Evolutionary conservation across 495 filamentous ascomycete species (phyloP), one percentile per base, ranked within the genome.

Genomic region (Copromyces sp.): DNA sequence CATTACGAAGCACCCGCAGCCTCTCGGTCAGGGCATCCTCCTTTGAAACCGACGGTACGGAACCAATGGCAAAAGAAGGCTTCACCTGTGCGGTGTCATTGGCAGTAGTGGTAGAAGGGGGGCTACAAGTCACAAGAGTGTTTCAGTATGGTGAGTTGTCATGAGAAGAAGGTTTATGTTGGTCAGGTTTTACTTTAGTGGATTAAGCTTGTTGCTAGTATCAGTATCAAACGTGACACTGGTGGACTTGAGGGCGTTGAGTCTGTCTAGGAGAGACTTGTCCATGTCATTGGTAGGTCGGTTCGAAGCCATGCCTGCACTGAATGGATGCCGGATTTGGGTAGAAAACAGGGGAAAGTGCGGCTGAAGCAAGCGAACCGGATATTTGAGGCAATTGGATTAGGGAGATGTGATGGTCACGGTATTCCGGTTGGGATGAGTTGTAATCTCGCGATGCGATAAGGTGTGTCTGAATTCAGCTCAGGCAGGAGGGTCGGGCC

Each of bases 221-320:
- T 79, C 78, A 24, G 53, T 17, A 65, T 79, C 78, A 29, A 84
- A 77, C 6, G 74, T 78, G 45, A 84, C 78, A 40, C 74, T 76
- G 69, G 77, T 80, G 12, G 82, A 75, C 69, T 84, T 84, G 71
- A 99, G 87, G 68, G 91, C 90, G 78, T 96, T 97, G 70, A 98
- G 84, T 77, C 93, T 87, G 72, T 94, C 92, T 41, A 95, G 90
- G 76, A 99, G 93, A 0, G 93, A 93, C 80, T 90, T 88, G 82
- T 98, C 95, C 11, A 47, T 68, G 70, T 68, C 59, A 71, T 38
- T 45, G 32, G 45, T 7, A 9, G 32, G 39, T 6, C n/a, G 37
- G 11, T 61, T 68, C 17, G 42, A 35, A 20, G 70, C 37, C 35
- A 71, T 68, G 17, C 9, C 35, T 71, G 39, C 45, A 68, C n/a